A percentile compares a stretch with the other conserved stretches of the same genome.
These are phyloP conservation scores for Shiraia bambusicola DNA, from an alignment of 2,329 filamentous ascomycete genomes.

Conservation along the genomic window DNA sequence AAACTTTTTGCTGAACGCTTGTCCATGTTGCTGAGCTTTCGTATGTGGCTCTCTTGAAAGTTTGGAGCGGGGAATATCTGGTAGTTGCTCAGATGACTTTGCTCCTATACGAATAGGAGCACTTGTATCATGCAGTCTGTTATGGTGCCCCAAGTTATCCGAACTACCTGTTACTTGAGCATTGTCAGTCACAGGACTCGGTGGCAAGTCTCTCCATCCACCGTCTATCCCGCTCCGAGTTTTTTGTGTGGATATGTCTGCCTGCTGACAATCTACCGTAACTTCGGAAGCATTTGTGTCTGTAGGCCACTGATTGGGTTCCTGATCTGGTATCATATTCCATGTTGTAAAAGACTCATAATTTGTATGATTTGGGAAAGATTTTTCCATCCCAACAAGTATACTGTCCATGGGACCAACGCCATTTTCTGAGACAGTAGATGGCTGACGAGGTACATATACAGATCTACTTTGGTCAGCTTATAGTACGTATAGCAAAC, in stretches of 20 bases:
- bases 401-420: slow-evolving; percentile 34
- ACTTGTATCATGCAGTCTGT: background rate
- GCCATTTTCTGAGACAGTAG: slow-evolving; percentile 6
- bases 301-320: slow-evolving; percentile 16
- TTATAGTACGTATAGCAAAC: background rate
- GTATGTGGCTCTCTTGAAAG: slow-evolving; percentile 31
- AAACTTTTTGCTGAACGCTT: slow-evolving; percentile 27
- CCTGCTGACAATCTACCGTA: background rate
- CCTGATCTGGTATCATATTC: slow-evolving; percentile 25
- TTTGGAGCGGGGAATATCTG: slow-evolving; percentile 1
- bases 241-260: background rate
- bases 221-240: background rate
- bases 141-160: too few species aligned
- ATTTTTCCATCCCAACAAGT: slow-evolving; percentile 34
- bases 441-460: slow-evolving; percentile 8
- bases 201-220: background rate
- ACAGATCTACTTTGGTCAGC: slow-evolving; percentile 32
- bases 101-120: background rate
- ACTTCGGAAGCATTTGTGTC: background rate
- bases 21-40: slow-evolving; percentile 34
- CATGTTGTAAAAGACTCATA: slow-evolving; percentile 15
- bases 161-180: too few species aligned
- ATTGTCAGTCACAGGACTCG: too few species aligned
- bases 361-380: slow-evolving; percentile 15
- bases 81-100: background rate